phyloP scores from a whole-genome alignment of 192 early-diverging fungal genomes.

The Phycomyces blakesleeanus region DNA sequence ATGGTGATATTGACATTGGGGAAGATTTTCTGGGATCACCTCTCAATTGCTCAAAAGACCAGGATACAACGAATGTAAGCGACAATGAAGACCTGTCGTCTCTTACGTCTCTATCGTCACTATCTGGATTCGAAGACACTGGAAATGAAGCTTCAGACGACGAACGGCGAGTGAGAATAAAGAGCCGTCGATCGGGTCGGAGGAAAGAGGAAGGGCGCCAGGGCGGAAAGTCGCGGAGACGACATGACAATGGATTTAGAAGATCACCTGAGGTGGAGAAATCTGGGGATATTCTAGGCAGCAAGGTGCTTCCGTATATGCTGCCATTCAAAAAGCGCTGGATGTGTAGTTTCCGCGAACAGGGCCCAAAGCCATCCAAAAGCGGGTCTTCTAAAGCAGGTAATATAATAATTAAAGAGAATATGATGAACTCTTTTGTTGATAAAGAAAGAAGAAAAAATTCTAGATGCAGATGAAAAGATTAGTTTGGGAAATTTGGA shows the following conservation, averaged over 20 bases:
- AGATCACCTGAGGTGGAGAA: not conserved
- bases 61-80: not conserved
- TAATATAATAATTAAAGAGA: too few species aligned
- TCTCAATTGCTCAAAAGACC: constrained; percentile 12
- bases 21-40: constrained; percentile 20
- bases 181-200: not conserved
- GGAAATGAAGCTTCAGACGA: not conserved
- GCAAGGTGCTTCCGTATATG: not conserved
- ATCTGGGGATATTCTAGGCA: not conserved
- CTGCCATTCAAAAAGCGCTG: constrained; percentile 13
- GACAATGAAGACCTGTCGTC: constrained; percentile 11
- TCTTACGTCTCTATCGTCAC: constrained; percentile 4
- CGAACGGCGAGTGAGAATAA: not conserved
- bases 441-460: too few species aligned
- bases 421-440: too few species aligned
- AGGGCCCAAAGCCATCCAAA: not conserved
- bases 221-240: not conserved
- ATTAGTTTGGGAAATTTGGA: too few species aligned
- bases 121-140: constrained; percentile 6
- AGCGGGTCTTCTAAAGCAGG: not conserved
- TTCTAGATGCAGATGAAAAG: too few species aligned
- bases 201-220: not conserved
- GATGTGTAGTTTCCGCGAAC: constrained; percentile 2
- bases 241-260: not conserved
- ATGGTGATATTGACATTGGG: constrained; percentile 25